These are phyloP conservation scores for Daldinia caldariorum DNA, from an alignment of 495 filamentous ascomycete genomes.

Conservation along the genomic window DNA sequence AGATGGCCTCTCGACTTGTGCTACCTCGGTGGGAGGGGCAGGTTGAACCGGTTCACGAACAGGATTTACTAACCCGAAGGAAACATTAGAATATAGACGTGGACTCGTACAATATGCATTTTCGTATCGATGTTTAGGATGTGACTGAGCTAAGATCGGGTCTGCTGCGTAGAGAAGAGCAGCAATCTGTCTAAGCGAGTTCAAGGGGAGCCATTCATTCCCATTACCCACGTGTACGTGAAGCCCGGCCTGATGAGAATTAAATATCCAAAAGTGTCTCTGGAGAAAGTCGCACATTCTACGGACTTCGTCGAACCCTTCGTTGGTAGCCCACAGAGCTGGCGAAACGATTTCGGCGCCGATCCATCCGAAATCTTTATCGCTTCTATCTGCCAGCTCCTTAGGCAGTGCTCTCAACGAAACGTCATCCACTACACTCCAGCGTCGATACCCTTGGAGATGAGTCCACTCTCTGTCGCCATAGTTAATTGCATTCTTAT, in stretches of 20 bases:
- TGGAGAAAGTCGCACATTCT: conserved; percentile 27
- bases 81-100: conserved; percentile 24
- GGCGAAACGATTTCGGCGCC: conserved; percentile 29
- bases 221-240: conserved; percentile 41
- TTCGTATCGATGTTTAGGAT: conserved; percentile 20
- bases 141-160: conserved; percentile 32
- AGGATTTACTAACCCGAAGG: not conserved
- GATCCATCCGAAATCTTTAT: conserved; percentile 11
- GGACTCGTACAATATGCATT: conserved; percentile 11
- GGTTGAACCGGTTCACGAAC: not conserved
- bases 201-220: conserved; percentile 10
- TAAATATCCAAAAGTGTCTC: conserved; percentile 16
- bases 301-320: conserved; percentile 29
- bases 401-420: not conserved
- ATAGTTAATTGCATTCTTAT: not conserved
- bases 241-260: conserved; percentile 4
- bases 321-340: conserved; percentile 24
- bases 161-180: conserved; percentile 32
- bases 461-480: not conserved
- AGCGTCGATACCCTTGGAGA: not conserved
- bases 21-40: not conserved
- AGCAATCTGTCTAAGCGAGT: conserved; percentile 16
- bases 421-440: not conserved
- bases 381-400: not conserved
- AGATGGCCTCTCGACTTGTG: not conserved